Evolutionary conservation across 1,139 yeast genomes (phyloP), one percentile per base, ranked within the genome.

Genomic region (Blastobotrys illinoisensis): DNA sequence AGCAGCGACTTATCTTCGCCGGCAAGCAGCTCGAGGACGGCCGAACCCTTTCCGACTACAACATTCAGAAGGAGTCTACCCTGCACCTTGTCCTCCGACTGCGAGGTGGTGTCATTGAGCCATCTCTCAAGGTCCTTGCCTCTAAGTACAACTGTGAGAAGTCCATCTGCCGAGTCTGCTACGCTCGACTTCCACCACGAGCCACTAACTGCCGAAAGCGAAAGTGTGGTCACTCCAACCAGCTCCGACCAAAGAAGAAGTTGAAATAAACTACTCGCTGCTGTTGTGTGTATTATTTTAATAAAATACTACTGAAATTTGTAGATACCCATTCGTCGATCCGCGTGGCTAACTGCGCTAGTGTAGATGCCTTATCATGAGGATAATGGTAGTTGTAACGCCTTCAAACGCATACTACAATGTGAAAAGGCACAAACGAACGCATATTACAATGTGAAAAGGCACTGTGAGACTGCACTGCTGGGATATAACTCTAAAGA

Each of bases 171-270:
- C 95, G 99, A 82, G 88, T 90, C 79, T 93, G 99, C 85, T 93
- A 93, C 86, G 98, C 99, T 73, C 95, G 99, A 86, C 90, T 93
- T 76, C 99, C 99, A 75, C 97, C 98, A 79, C 93, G 98, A 87
- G 99, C 99, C 72, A 93, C 98, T 81, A 93, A 93, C 97, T 93
- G 99, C 86, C 90, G 99, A 85, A 93, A 93, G 98, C 90, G 97
- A 89, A 93, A 93, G 86, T 93, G 99, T 81, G 99, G 99, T 75
- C 99, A 93, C 95, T 84, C 97, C 79, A 93, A 93, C 85, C 99
- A 93, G 85, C 88, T 93, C 80, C 90, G 98, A 85, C 97, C 97
- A 82, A 91, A 91, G 96, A 93, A 93, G 96, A 93, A 93, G 90
- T 87, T 90, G 79, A 91, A 91, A 85, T 91, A 82, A 80, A 76